These are phyloP conservation scores for Trifolium fragiferum DNA, from an alignment of 306 rosid genomes.

Conservation along the genomic window DNA sequence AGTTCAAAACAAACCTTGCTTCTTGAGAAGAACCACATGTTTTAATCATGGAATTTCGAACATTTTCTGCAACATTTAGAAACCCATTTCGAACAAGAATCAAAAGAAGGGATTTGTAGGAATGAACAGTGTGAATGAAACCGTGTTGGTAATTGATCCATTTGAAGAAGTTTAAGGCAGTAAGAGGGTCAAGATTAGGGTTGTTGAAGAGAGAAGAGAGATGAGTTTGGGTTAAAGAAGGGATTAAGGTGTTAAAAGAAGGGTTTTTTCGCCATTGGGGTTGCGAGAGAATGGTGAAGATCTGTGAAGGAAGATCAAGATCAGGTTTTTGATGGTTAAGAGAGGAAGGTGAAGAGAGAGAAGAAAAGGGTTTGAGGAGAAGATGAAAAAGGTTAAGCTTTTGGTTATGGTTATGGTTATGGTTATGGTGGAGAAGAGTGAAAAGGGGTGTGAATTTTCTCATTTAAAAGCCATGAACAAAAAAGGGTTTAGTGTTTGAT, in stretches of 20 bases:
- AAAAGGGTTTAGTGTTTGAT: background rate
- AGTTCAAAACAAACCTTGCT: constrained; percentile 51
- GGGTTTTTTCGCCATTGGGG: constrained; percentile 74
- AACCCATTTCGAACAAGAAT: constrained; percentile 61
- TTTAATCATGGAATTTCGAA: constrained; percentile 69
- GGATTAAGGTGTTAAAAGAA: constrained; percentile 51
- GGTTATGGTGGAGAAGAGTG: constrained; percentile 34
- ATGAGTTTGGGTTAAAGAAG: constrained; percentile 59
- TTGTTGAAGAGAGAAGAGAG: constrained; percentile 58
- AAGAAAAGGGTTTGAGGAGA: constrained; percentile 47
- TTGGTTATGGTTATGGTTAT: background rate
- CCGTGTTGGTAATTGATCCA: constrained; percentile 59
- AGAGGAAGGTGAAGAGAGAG: constrained; percentile 18
- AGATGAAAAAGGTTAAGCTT: constrained; percentile 28
- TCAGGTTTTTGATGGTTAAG: constrained; percentile 27
- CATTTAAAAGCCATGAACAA: constrained; percentile 50
- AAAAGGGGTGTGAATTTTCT: constrained; percentile 48
- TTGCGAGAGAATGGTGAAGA: constrained; percentile 57
- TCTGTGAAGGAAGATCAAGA: constrained; percentile 57
- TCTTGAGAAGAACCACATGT: constrained; percentile 50
- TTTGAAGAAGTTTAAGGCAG: constrained; percentile 70
- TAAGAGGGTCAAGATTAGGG: constrained; percentile 62
- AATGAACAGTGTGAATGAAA: constrained; percentile 56
- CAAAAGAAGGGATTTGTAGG: constrained; percentile 58
- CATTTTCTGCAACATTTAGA: constrained; percentile 62